A percentile compares a stretch with the other conserved stretches of the same genome.
These are phyloP conservation scores for Xanthoconium separans DNA, from an alignment of 1,284 basidiomycete species.

Conservation along the genomic window DNA sequence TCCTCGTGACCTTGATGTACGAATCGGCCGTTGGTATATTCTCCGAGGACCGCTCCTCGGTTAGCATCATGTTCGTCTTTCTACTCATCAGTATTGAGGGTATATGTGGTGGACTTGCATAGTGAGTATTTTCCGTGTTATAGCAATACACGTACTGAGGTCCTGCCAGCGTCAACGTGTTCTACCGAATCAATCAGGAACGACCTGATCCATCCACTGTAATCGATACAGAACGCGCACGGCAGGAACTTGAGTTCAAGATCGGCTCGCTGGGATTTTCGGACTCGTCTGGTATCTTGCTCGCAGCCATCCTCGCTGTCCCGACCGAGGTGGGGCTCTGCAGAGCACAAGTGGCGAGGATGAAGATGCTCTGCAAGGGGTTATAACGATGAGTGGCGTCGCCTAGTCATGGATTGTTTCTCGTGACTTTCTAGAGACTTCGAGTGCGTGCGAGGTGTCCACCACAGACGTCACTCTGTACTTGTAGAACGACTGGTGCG, in stretches of 20 bases:
- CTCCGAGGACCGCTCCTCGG: conserved; percentile 46
- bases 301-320: conserved; percentile 77
- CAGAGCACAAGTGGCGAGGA: conserved; percentile 67
- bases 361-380: conserved; percentile 71
- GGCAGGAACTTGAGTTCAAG: conserved; percentile 82
- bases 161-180: conserved; percentile 73
- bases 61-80: conserved; percentile 69
- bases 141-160: not conserved
- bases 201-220: conserved; percentile 42
- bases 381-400: conserved; percentile 40
- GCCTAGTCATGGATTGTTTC: not conserved
- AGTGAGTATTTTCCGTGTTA: conserved; percentile 48
- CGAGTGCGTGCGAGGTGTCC: not conserved
- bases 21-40: conserved; percentile 74
- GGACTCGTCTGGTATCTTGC: conserved; percentile 74
- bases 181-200: conserved; percentile 83
- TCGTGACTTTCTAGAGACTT: not conserved
- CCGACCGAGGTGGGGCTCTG: conserved; percentile 85
- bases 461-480: not conserved
- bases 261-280: conserved; percentile 85
- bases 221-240: conserved; percentile 53
- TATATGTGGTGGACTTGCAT: conserved; percentile 89
- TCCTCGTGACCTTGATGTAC: conserved; percentile 57
- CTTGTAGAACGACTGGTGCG: not conserved
- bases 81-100: conserved; percentile 82